Evolutionary conservation across 306 rosid genomes (phyloP).

Genomic region (Lupinus albus): DNA sequence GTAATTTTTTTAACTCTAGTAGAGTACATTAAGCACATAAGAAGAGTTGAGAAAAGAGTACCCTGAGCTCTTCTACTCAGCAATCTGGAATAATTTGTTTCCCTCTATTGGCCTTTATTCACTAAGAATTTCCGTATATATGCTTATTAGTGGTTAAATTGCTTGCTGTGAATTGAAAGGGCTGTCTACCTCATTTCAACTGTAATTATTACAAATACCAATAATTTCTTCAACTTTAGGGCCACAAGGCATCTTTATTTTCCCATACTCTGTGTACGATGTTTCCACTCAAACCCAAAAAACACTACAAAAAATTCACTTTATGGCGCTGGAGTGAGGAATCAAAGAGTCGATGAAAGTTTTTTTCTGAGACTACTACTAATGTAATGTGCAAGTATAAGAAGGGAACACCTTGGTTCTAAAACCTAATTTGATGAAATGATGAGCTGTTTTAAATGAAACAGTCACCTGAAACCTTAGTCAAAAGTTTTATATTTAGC

Average conservation of each 20-base stretch:
- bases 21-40: constrained; percentile 27
- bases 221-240: neutral
- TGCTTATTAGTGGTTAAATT: constrained; percentile 21
- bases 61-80: constrained; percentile 34
- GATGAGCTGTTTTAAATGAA: constrained; percentile 9
- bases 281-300: neutral
- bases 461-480: constrained; percentile 1
- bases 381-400: constrained; percentile 3
- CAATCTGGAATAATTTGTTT: constrained; percentile 8
- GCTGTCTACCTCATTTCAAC: constrained; percentile 21
- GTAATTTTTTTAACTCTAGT: constrained; percentile 9
- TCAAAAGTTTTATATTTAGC: constrained; percentile 1
- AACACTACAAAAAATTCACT: neutral
- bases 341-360: neutral
- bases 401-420: constrained; percentile 16
- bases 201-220: neutral
- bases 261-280: neutral
- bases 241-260: neutral
- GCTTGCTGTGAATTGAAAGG: constrained; percentile 23
- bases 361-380: neutral
- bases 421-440: neutral
- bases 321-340: constrained; percentile 8
- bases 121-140: neutral
- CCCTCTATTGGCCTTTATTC: constrained; percentile 20
- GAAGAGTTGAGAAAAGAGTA: constrained; percentile 26